Conservation (phyloP, 2,329 filamentous ascomycete genomes). For the Ophiostoma piceae region DNA sequence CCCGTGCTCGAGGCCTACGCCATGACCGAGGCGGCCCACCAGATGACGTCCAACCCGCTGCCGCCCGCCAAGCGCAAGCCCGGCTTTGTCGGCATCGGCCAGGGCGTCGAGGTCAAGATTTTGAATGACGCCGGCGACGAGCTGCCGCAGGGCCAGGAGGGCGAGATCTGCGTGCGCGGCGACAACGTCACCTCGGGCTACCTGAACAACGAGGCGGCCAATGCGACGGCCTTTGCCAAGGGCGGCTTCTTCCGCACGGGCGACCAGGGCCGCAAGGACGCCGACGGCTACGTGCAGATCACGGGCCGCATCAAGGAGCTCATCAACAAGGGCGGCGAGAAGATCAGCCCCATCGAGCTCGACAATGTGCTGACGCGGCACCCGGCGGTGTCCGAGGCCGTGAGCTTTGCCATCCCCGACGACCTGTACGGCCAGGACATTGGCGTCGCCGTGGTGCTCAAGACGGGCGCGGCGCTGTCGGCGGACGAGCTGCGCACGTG, state of each 20-base stretch:
- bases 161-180: constrained; percentile 76
- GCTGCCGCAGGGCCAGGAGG: constrained; percentile 63
- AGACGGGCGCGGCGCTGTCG: constrained; percentile 53
- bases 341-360: constrained; percentile 82
- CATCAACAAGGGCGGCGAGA: constrained; percentile 86
- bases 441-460: constrained; percentile 69
- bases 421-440: constrained; percentile 81
- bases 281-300: constrained; percentile 77
- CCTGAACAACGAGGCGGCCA: constrained; percentile 74
- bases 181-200: constrained; percentile 82
- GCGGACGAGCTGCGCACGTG: constrained; percentile 61
- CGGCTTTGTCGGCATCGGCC: constrained; percentile 74
- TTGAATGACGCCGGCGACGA: constrained; percentile 65
- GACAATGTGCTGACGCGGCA: constrained; percentile 77
- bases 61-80: constrained; percentile 69
- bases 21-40: constrained; percentile 85
- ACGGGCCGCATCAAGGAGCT: constrained; percentile 91
- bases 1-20: constrained; percentile 86
- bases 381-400: constrained; percentile 67
- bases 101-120: constrained; percentile 77
- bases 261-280: constrained; percentile 75
- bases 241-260: constrained; percentile 83
- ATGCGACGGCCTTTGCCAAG: constrained; percentile 65
- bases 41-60: constrained; percentile 73
- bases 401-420: constrained; percentile 77